A percentile compares a stretch with the other conserved stretches of the same genome.
Conservation (phyloP, 345 rosid genomes). For the Syzygium jambos region DNA sequence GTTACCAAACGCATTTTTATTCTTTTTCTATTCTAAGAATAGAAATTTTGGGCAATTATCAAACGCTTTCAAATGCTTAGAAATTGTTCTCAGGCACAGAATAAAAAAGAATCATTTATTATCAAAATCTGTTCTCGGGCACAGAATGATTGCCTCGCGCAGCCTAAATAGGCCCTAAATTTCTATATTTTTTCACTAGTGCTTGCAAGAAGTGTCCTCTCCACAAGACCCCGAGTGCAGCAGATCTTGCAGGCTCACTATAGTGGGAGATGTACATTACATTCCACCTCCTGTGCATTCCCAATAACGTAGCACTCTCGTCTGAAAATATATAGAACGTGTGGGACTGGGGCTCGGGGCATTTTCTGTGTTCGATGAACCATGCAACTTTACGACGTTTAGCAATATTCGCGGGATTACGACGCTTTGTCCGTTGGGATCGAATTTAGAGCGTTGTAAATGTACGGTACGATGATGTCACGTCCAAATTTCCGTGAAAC, state of each 20-base stretch:
- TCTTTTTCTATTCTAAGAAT: too few species aligned
- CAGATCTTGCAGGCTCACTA: neutral
- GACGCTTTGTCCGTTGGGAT: neutral
- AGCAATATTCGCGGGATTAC: neutral
- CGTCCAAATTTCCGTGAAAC: neutral
- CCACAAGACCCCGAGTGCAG: neutral
- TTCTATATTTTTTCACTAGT: neutral
- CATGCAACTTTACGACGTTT: neutral
- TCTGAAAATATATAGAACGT: neutral
- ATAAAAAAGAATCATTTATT: too few species aligned
- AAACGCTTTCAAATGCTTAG: too few species aligned
- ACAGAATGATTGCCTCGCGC: too few species aligned
- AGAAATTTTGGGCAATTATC: too few species aligned
- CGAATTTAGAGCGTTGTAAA: neutral
- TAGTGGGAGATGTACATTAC: neutral
- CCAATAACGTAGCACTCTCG: neutral
- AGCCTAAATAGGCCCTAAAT: neutral
- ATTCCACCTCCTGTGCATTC: neutral
- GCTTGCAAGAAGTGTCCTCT: neutral
- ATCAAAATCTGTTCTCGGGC: too few species aligned
- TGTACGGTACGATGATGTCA: accelerated
- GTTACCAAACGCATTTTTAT: too few species aligned
- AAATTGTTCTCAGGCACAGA: too few species aligned
- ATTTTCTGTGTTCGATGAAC: neutral
- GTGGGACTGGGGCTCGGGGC: neutral